Evolutionary conservation across 768 basidiomycete species (phyloP).

Genomic region (Xerocomellus intermedius): DNA sequence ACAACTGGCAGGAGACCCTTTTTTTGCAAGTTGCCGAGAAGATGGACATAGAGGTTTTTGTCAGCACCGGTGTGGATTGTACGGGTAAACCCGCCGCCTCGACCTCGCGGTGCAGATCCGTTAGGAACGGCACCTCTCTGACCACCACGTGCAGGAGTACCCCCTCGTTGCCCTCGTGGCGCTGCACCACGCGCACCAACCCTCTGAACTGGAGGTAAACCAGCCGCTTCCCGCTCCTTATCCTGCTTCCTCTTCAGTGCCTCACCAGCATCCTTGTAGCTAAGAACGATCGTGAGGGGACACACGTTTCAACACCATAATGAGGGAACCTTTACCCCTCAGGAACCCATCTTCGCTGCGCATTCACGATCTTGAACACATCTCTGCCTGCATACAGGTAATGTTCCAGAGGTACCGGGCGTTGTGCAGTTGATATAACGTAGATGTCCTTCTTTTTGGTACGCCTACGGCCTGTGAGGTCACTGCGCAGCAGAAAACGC

Average conservation of each 20-base stretch:
- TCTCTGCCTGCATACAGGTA: conserved; percentile 94
- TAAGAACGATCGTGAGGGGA: conserved; percentile 30
- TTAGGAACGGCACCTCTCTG: conserved; percentile 49
- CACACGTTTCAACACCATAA: not conserved
- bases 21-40: conserved; percentile 85
- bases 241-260: conserved; percentile 92
- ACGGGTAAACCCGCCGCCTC: conserved; percentile 49
- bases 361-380: conserved; percentile 88
- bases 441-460: conserved; percentile 99
- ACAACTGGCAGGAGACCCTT: conserved; percentile 88
- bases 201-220: conserved; percentile 80
- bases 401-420: conserved; percentile 96
- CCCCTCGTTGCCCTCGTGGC: conserved; percentile 46
- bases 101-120: conserved; percentile 35
- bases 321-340: conserved; percentile 56
- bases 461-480: conserved; percentile 51
- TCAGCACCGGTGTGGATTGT: conserved; percentile 71
- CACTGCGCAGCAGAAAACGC: not conserved
- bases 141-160: conserved; percentile 48
- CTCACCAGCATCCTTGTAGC: conserved; percentile 89
- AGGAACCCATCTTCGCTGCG: conserved; percentile 67
- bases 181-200: conserved; percentile 78
- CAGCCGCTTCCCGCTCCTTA: conserved; percentile 95
- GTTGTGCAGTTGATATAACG: conserved; percentile 93
- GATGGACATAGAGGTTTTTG: conserved; percentile 91